These are phyloP conservation scores for Coniochaeta pulveracea DNA, from an alignment of 2,329 filamentous ascomycete species.

Conservation along the genomic window DNA sequence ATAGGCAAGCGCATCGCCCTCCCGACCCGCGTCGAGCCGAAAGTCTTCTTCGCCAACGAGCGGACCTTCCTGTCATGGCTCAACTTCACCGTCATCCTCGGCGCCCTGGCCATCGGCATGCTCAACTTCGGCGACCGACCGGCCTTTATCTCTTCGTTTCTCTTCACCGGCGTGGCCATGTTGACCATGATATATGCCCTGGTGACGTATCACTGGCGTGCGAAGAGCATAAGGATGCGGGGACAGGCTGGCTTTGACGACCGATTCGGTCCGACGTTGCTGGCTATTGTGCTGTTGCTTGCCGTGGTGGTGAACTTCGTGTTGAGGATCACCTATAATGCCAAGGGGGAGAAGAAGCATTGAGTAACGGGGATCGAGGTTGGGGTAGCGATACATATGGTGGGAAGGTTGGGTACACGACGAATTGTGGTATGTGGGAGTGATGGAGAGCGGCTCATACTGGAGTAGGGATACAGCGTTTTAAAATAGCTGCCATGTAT, in stretches of 20 bases:
- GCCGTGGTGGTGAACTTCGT: constrained; percentile 97
- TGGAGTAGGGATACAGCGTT: no score
- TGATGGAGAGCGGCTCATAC: background rate
- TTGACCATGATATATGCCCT: constrained; percentile 91
- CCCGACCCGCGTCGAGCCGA: constrained; percentile 94
- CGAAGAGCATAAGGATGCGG: constrained; percentile 79
- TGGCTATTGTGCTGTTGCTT: constrained; percentile 74
- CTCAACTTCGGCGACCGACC: constrained; percentile 95
- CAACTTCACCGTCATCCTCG: constrained; percentile 98
- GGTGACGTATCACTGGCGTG: constrained; percentile 93
- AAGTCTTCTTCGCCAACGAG: constrained; percentile 99
- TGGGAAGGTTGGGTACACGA: background rate
- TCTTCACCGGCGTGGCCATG: constrained; percentile 93
- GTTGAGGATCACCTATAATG: constrained; percentile 51
- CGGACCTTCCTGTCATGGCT: constrained; percentile 98
- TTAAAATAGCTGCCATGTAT: no score
- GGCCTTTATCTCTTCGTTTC: constrained; percentile 83
- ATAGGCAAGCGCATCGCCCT: constrained; percentile 96
- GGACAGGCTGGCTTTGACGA: constrained; percentile 97
- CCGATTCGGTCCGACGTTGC: constrained; percentile 80
- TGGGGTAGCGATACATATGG: background rate
- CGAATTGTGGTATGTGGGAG: constrained; percentile 1
- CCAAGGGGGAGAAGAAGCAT: constrained; percentile 19
- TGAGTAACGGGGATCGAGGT: constrained; percentile 5
- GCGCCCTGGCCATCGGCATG: constrained; percentile 89